phyloP scores from a whole-genome alignment of 345 rosid species.

The Arabidopsis thaliana region DNA sequence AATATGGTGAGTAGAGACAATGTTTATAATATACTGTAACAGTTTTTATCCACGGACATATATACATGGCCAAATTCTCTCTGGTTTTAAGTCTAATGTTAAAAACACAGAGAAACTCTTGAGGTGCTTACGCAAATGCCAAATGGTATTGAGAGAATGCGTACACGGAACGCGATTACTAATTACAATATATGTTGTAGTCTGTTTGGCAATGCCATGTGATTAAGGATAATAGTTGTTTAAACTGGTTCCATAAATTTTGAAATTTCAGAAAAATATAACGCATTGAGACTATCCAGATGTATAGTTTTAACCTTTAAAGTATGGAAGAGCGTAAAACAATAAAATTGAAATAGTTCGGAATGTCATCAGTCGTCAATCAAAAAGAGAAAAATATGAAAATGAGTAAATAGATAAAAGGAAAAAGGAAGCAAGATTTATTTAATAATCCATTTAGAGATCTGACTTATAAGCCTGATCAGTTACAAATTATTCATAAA shows the following conservation, averaged over 20 bases:
- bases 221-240: background rate
- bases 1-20: background rate
- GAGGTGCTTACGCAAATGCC: background rate
- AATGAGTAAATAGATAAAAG: background rate
- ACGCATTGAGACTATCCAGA: background rate
- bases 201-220: background rate
- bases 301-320: background rate
- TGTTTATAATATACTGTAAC: background rate
- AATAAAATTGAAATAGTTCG: background rate
- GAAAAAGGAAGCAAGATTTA: conserved; percentile 5
- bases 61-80: background rate
- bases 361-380: background rate
- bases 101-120: background rate
- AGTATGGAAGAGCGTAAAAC: background rate
- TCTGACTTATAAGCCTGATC: conserved; percentile 4
- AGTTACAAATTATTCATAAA: conserved; percentile 9
- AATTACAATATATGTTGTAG: background rate
- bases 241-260: background rate
- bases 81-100: background rate
- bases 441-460: conserved; percentile 17
- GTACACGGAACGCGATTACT: background rate
- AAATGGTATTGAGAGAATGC: background rate
- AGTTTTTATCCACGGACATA: background rate
- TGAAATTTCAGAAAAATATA: background rate
- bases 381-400: background rate